Evolutionary conservation across 2,329 filamentous ascomycete species (phyloP), one percentile per base, ranked within the genome.

Genomic region (Fusarium transvaalense): DNA sequence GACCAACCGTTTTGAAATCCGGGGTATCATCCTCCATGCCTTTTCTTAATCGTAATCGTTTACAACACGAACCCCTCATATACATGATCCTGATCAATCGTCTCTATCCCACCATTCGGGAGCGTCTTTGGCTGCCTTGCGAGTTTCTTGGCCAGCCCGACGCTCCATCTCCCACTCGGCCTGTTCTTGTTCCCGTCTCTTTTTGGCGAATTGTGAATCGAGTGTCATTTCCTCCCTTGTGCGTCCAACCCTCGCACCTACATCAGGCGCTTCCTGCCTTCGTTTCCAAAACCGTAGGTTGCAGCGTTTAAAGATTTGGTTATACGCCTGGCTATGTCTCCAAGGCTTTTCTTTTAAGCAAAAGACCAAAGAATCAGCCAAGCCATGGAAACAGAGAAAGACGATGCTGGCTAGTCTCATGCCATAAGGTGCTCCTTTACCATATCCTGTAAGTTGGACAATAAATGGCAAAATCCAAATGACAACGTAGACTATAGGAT

Each of bases 381-480:
- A 83, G 4, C 91, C 91, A 77, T 93, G 91, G 35, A 87, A 82
- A 46, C 84, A 86, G 32, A 93, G 75, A 71, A 84, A 91, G 47
- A 89, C 79, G 6, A 88, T 83, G 64, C 82, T 83, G 25, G 87
- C 73, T 9, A 89, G 75, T 13, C 82, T 80, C 46, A 94, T 78
- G 54, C 79, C 83, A 66, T 87, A 89, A 1, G 91, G 83, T 48
- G 88, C 81, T 1, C 69, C 71, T 8, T 51, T 57, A 14, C 68
- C 62, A 32, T 72, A 72, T 17, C 71, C 67, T 50, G 89, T 78
- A 50, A 88, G 82, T 75, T 94, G 90, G 3, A 83, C 83, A 3
- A 89, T 79, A 71, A 94, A 92, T 0, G 92, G 92, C 10, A 92
- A 79, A 5, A 91, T 79, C 92, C 92, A 95, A 68, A 92, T 87